These are phyloP conservation scores for Bremia lactucae DNA, from an alignment of 352 stramenopile genomes.

Conservation along the genomic window DNA sequence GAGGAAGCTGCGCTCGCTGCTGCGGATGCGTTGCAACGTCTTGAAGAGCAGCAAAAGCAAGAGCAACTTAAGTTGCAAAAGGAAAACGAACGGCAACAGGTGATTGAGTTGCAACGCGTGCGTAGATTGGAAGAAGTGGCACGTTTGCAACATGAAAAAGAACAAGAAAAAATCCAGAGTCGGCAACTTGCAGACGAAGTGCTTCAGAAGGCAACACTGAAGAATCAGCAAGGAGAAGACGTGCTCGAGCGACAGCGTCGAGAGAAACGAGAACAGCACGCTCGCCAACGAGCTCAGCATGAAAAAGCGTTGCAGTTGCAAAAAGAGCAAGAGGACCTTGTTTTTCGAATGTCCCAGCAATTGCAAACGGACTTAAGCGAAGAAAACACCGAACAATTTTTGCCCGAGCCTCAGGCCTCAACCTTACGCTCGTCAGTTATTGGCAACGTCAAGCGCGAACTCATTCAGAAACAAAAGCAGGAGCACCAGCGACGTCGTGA, in stretches of 20 bases:
- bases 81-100: conserved; percentile 12
- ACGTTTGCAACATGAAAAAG: conserved; percentile 15
- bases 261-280: conserved; percentile 62
- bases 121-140: conserved; percentile 16
- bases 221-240: conserved; percentile 25
- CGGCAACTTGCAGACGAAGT: conserved; percentile 24
- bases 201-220: conserved; percentile 18
- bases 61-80: conserved; percentile 11
- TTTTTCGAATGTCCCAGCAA: conserved; percentile 28
- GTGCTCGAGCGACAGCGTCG: conserved; percentile 53
- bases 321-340: conserved; percentile 32
- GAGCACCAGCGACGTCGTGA: conserved; percentile 58
- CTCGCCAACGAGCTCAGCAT: conserved; percentile 36
- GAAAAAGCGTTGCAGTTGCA: conserved; percentile 27
- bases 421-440: conserved; percentile 46
- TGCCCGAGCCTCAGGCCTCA: conserved; percentile 2
- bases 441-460: conserved; percentile 53
- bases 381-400: conserved; percentile 22
- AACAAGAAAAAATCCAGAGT: conserved; percentile 18
- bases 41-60: conserved; percentile 20
- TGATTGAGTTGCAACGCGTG: conserved; percentile 14
- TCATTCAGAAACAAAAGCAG: conserved; percentile 51
- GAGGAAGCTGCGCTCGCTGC: conserved; percentile 18
- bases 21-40: conserved; percentile 18
- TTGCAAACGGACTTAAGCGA: conserved; percentile 26